Base-by-base conservation (phyloP, 2,329 filamentous ascomycete genomes). In the Fusarium agapanthi region DNA sequence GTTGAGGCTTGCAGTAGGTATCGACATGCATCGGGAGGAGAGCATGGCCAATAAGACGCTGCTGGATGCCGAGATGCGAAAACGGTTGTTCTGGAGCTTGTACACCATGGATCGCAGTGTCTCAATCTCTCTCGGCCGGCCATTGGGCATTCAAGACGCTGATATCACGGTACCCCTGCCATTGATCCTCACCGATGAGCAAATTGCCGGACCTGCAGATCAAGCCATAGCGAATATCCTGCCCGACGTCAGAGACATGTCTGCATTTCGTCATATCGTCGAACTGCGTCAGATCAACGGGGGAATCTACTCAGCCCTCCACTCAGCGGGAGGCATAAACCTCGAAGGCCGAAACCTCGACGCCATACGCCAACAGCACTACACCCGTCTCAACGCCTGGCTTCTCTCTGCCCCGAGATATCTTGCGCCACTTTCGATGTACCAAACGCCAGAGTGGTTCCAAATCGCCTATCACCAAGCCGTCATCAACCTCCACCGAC, bases 401-500 rank as follows among this genome's bases (percentile, higher is more conserved):
- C 50, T 76, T 10, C 26, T 75, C 3, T 73, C 73, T 0, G 73
- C 74, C 0, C 74, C 74, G 10, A 64, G 74, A 38, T 76, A 76
- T 35, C 53, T 76, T 8, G 61, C 71, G 24, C 73, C 74, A 9
- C 22, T 75, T 4, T 76, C 71, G 6, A 76, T 76, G 74, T 76
- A 76, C 9, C 74, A 76, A 8, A 76, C 74, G 15, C 69, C 74
- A 2, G 74, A 76, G 5, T 76, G 74, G 74, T 76, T 76, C 22
- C 74, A 76, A 20, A 76, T 76, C 13, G 74, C 74, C 22, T 76
- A 76, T 13, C 74, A 76, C 11, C 74, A 75, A 40, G 74, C 74
- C 8, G 74, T 76, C 16, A 64, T 76, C 24, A 76, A 76, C 37
- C 59, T 76, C 16, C 68, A 76, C 32, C 54, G 74, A 3, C 74